A percentile compares a stretch with the other conserved stretches of the same genome.
phyloP scores from a whole-genome alignment of 2,329 filamentous ascomycete genomes.

The Cladophialophora exuberans region DNA sequence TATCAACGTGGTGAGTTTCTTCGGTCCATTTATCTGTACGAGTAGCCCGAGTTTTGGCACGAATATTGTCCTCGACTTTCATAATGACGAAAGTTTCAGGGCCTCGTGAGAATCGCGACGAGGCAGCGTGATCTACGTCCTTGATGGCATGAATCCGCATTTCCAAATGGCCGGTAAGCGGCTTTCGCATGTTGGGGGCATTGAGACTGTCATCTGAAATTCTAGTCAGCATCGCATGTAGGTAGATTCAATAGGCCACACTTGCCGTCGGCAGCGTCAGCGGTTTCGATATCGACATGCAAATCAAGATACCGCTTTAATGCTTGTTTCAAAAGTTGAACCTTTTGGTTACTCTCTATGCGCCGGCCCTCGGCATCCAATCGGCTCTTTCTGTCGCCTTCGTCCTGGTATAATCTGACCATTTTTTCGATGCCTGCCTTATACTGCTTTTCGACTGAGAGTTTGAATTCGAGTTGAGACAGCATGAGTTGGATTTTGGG shows the following conservation, averaged over 20 bases:
- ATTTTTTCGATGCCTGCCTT: constrained; percentile 99
- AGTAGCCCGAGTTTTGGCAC: constrained; percentile 82
- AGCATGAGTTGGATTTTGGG: constrained; percentile 99
- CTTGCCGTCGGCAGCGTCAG: constrained; percentile 80
- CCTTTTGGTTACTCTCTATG: constrained; percentile 97
- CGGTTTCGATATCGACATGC: constrained; percentile 85
- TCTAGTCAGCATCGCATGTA: neutral
- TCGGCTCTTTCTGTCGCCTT: constrained; percentile 94
- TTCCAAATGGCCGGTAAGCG: constrained; percentile 86
- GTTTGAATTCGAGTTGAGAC: constrained; percentile 97
- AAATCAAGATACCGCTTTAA: constrained; percentile 96
- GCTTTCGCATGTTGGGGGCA: constrained; percentile 90
- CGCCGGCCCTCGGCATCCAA: constrained; percentile 86
- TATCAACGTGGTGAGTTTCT: constrained; percentile 87
- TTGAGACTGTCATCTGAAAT: constrained; percentile 89
- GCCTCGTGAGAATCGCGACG: constrained; percentile 80
- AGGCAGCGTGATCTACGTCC: constrained; percentile 89
- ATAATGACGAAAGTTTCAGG: constrained; percentile 95
- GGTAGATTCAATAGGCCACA: constrained; percentile 12
- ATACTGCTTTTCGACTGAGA: constrained; percentile 98
- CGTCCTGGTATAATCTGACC: constrained; percentile 96
- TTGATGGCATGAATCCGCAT: constrained; percentile 86
- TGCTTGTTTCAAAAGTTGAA: constrained; percentile 91
- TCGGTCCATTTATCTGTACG: constrained; percentile 89
- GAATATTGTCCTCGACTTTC: constrained; percentile 93